phyloP scores from a whole-genome alignment of 2,329 filamentous ascomycete genomes.

The Paecilomyces formosus region DNA sequence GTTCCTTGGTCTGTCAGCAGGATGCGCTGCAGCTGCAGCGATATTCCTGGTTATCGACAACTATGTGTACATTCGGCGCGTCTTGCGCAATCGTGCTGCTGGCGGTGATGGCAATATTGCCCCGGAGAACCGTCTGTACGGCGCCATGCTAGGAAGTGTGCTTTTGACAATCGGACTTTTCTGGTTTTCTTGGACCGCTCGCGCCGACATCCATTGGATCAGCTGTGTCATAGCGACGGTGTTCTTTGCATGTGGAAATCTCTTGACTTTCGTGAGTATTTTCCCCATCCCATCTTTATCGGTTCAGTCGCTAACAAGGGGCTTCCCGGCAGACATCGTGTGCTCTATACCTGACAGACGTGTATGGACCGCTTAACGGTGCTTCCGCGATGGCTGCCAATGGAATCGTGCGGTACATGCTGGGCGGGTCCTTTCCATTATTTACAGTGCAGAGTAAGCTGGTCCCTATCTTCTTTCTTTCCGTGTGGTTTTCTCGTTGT shows the following conservation, averaged over 20 bases:
- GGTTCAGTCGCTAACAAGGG: not conserved
- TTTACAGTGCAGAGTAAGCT: constrained; percentile 22
- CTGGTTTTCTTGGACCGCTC: constrained; percentile 43
- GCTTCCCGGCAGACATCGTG: constrained; percentile 17
- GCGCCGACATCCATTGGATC: constrained; percentile 34
- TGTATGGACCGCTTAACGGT: constrained; percentile 18
- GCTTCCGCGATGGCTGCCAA: constrained; percentile 26
- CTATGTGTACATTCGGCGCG: constrained; percentile 11
- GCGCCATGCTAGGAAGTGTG: constrained; percentile 44
- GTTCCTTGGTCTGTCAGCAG: constrained; percentile 63
- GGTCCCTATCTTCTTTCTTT: not conserved
- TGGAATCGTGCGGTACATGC: constrained; percentile 21
- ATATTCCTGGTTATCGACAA: constrained; percentile 14
- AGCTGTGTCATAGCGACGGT: constrained; percentile 14
- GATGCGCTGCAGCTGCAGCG: constrained; percentile 49
- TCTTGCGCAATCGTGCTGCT: not conserved
- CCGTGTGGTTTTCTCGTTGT: too few relatives aligned
- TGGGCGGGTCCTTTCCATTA: constrained; percentile 29
- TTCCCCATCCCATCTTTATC: constrained; percentile 17
- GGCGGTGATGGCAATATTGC: constrained; percentile 35
- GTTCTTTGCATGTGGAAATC: constrained; percentile 18
- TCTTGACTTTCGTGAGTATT: constrained; percentile 26
- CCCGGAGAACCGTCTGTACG: constrained; percentile 43
- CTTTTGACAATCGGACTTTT: constrained; percentile 40
- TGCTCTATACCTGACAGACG: constrained; percentile 21